Evolutionary conservation across 2,329 filamentous ascomycete genomes (phyloP), one percentile per base, ranked within the genome.

Genomic region (Claviceps sp.): DNA sequence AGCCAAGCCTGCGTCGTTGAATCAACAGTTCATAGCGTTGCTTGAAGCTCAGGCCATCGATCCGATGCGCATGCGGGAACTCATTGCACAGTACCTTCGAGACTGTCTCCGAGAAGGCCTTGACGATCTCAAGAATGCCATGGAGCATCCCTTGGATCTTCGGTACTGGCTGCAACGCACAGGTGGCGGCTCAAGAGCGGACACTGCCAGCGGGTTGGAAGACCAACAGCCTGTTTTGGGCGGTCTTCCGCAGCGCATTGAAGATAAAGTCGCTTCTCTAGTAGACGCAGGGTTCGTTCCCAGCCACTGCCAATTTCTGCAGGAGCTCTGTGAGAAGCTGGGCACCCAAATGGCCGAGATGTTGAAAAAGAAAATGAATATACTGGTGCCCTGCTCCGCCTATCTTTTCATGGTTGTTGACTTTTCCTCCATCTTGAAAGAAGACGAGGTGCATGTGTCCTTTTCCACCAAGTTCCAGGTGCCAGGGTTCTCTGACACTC

Each of bases 361-460:
- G 1, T 68, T 86, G 8, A 68, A 75, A 44, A 63, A 70, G 1
- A 78, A 76, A 52, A 67, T 86, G 51, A 81, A 80, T 47, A 76
- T 89, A 48, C 74, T 70, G 1, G 67, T 89, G 0, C 73, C 75
- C 0, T 72, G 74, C 7, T 85, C 84, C 0, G 78, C 83, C 0
- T 81, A 79, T 46, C 67, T 81, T 0, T 78, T 75, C 54, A 89
- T 89, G 68, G 74, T 87, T 0, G 76, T 83, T 0, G 87, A 91
- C 62, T 87, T 86, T 24, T 67, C 67, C 0, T 75, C 74, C 0
- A 67, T 78, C 0, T 62, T 91, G 0, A 66, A 76, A 48, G 81
- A 84, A 41, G 78, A 77, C 1, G 81, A 90, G 57, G 73, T 89
- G 0, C 82, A 86, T 40, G 59, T 90, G 0, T 73, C 77, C 0